Conservation (phyloP, 108 stramenopile species). For the Mayamaea pseudoterrestris region DNA sequence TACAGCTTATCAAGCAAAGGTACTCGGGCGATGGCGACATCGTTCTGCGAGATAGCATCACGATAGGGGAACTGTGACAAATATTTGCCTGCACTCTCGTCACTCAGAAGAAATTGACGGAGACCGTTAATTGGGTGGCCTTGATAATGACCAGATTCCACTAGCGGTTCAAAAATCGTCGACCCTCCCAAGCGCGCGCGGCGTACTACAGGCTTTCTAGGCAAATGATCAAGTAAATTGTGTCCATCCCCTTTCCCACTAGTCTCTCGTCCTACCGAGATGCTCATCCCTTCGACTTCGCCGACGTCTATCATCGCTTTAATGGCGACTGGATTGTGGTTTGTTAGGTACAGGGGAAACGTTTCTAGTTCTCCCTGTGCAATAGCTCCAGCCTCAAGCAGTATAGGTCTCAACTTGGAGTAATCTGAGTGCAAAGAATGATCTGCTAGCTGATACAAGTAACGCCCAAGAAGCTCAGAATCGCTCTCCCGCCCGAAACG, state of each 20-base stretch:
- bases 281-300: slow-evolving; percentile 49
- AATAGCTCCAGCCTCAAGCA: slow-evolving; percentile 50
- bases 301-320: slow-evolving; percentile 39
- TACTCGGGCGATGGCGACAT: slow-evolving; percentile 2
- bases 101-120: slow-evolving; percentile 22
- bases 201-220: slow-evolving; percentile 7
- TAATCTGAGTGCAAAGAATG: background rate
- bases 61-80: slow-evolving; percentile 16
- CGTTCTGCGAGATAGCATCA: slow-evolving; percentile 24
- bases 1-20: slow-evolving; percentile 17
- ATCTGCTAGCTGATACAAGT: background rate
- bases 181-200: background rate
- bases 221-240: slow-evolving; percentile 35
- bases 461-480: background rate
- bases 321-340: slow-evolving; percentile 57
- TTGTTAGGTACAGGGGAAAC: slow-evolving; percentile 41
- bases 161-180: slow-evolving; percentile 4
- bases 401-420: slow-evolving; percentile 24
- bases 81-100: slow-evolving; percentile 11
- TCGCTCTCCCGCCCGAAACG: background rate
- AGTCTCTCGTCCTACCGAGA: slow-evolving; percentile 29
- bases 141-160: slow-evolving; percentile 13
- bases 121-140: slow-evolving; percentile 35
- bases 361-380: slow-evolving; percentile 24
- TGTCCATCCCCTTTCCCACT: slow-evolving; percentile 20